Conservation (phyloP, 495 filamentous ascomycete species). For the Tuber aestivum region DNA sequence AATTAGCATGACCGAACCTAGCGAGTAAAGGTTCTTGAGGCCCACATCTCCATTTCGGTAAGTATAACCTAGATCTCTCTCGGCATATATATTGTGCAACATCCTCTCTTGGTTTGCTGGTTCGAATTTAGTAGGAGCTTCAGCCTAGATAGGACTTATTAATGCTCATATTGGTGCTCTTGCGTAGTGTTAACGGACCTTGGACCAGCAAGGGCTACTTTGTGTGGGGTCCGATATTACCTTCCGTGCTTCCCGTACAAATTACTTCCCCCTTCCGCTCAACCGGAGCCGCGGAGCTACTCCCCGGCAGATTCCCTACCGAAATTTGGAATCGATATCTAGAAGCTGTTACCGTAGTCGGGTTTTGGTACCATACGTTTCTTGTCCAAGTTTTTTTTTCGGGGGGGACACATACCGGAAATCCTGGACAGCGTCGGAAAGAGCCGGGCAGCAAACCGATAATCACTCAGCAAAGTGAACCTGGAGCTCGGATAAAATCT, state of each 20-base stretch:
- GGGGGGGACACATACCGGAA: not conserved
- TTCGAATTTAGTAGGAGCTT: too few species aligned
- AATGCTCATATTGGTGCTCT: not conserved
- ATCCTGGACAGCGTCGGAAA: not conserved
- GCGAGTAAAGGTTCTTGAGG: not conserved
- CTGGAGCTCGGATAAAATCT: not conserved
- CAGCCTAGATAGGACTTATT: too few species aligned
- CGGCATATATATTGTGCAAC: too few species aligned
- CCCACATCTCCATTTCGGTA: not conserved
- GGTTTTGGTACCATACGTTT: not conserved
- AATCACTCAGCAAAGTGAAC: not conserved
- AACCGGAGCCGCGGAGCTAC: not conserved
- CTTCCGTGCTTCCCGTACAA: not conserved
- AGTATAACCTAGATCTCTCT: not conserved
- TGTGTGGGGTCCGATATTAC: not conserved
- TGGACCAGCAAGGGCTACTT: not conserved
- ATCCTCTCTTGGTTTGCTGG: not conserved
- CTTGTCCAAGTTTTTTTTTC: not conserved
- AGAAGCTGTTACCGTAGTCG: not conserved
- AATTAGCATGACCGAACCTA: not conserved
- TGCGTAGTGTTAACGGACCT: not conserved
- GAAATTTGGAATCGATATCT: not conserved
- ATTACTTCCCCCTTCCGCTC: not conserved
- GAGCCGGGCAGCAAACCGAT: not conserved
- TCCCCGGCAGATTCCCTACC: not conserved